A percentile compares a stretch with the other conserved stretches of the same genome.
Conservation (phyloP, 2,329 filamentous ascomycete species). For the Pleomassaria siparia region DNA sequence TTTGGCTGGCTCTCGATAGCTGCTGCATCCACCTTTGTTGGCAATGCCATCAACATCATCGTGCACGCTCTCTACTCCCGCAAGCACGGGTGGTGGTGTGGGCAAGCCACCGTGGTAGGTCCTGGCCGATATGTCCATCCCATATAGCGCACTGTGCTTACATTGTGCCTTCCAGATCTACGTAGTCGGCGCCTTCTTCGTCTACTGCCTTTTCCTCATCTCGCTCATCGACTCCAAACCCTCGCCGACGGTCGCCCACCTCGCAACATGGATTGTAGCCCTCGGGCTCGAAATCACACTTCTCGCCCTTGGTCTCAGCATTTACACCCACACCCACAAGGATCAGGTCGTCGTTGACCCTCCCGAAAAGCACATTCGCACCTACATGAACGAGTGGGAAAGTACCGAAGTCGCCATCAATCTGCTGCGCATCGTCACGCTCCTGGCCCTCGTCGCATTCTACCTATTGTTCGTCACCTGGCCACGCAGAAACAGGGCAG, state of each 20-base stretch:
- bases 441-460: conserved; percentile 61
- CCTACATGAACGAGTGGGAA: conserved; percentile 60
- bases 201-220: conserved; percentile 82
- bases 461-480: conserved; percentile 59
- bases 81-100: conserved; percentile 77
- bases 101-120: conserved; percentile 73
- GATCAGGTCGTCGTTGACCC: conserved; percentile 57
- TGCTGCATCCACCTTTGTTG: conserved; percentile 74
- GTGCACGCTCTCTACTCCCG: conserved; percentile 69
- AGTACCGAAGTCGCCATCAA: conserved; percentile 67
- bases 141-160: conserved; percentile 7
- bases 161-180: conserved; percentile 67
- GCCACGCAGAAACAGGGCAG: conserved; percentile 23
- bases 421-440: conserved; percentile 66
- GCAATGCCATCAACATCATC: conserved; percentile 72
- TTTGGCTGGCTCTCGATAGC: conserved; percentile 75
- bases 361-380: conserved; percentile 22
- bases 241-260: conserved; percentile 77
- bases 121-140: neutral
- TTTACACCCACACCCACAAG: conserved; percentile 69
- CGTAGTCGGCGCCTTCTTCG: conserved; percentile 79
- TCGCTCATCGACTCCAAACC: conserved; percentile 82
- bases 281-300: conserved; percentile 73
- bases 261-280: conserved; percentile 75
- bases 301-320: conserved; percentile 65